Conservation (phyloP, 257 asterid species). For the Dorcoceras hygrometricum region DNA sequence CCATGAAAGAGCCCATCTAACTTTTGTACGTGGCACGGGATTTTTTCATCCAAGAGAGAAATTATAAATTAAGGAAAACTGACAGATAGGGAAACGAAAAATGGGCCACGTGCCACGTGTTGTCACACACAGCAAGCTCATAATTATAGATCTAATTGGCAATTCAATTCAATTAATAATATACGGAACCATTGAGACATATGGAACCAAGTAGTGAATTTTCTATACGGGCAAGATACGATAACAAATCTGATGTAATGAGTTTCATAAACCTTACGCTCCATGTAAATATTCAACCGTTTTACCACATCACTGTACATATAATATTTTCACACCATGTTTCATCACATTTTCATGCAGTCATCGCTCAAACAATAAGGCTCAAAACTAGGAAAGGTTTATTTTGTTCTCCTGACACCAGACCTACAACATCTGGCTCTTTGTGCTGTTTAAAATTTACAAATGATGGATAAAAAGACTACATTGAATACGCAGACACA, state of each 20-base stretch:
- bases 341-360: background rate
- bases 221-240: background rate
- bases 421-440: background rate
- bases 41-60: slow-evolving; percentile 9
- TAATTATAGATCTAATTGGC: slow-evolving; percentile 10
- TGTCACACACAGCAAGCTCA: background rate
- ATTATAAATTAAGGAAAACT: background rate
- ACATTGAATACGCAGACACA: background rate
- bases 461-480: background rate
- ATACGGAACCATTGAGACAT: background rate
- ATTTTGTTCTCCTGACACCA: slow-evolving; percentile 2
- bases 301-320: background rate
- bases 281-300: background rate
- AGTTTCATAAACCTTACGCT: background rate
- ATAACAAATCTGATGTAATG: background rate
- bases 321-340: background rate
- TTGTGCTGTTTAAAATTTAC: background rate
- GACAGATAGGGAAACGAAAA: background rate
- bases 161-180: slow-evolving; percentile 6
- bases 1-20: slow-evolving; percentile 14
- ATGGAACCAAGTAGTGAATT: background rate
- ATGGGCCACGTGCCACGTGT: slow-evolving; percentile 2
- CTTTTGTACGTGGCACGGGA: background rate
- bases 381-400: slow-evolving; percentile 5
- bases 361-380: background rate